Percentiles rank a stretch among this genome's conserved stretches.
These are phyloP conservation scores for Saccharomycodes ludwigii DNA, from an alignment of 805 yeast genomes.

Conservation along the genomic window DNA sequence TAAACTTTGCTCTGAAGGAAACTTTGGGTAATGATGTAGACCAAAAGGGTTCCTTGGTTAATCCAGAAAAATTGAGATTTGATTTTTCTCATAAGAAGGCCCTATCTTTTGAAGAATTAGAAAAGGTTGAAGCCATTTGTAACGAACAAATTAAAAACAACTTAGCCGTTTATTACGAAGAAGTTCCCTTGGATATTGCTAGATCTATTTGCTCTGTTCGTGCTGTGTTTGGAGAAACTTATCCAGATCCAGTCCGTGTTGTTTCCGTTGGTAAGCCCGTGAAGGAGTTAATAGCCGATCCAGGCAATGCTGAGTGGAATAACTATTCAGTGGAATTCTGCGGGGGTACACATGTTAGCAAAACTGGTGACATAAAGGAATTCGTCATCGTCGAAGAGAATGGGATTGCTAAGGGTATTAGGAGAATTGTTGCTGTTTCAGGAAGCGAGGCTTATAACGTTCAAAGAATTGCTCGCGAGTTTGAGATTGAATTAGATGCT, in stretches of 20 bases:
- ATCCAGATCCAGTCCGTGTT: slow-evolving; percentile 98
- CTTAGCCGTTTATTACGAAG: slow-evolving; percentile 66
- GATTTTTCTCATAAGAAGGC: slow-evolving; percentile 93
- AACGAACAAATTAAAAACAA: slow-evolving; percentile 62
- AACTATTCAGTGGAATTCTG: slow-evolving; percentile 85
- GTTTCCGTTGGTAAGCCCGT: slow-evolving; percentile 91
- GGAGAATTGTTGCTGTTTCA: slow-evolving; percentile 96
- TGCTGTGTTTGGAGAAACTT: slow-evolving; percentile 97
- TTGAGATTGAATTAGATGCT: slow-evolving; percentile 43
- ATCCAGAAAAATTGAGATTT: slow-evolving; percentile 89
- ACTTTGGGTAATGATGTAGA: slow-evolving; percentile 81
- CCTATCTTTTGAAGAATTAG: slow-evolving; percentile 56
- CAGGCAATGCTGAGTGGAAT: slow-evolving; percentile 65
- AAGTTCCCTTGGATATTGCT: slow-evolving; percentile 66
- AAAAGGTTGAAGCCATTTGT: slow-evolving; percentile 61
- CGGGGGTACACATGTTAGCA: slow-evolving; percentile 96
- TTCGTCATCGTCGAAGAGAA: slow-evolving; percentile 85
- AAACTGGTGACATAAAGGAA: slow-evolving; percentile 88
- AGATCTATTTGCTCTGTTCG: slow-evolving; percentile 72
- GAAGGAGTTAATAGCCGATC: slow-evolving; percentile 62
- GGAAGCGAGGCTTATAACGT: slow-evolving; percentile 86
- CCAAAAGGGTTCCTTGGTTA: slow-evolving; percentile 94
- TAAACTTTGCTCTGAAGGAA: slow-evolving; percentile 78
- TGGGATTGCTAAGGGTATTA: slow-evolving; percentile 97
- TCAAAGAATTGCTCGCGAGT: slow-evolving; percentile 71